A percentile compares a stretch with the other conserved stretches of the same genome.
Evolutionary conservation across 345 rosid genomes (phyloP).

Genomic region (Raphanus raphanistrum): DNA sequence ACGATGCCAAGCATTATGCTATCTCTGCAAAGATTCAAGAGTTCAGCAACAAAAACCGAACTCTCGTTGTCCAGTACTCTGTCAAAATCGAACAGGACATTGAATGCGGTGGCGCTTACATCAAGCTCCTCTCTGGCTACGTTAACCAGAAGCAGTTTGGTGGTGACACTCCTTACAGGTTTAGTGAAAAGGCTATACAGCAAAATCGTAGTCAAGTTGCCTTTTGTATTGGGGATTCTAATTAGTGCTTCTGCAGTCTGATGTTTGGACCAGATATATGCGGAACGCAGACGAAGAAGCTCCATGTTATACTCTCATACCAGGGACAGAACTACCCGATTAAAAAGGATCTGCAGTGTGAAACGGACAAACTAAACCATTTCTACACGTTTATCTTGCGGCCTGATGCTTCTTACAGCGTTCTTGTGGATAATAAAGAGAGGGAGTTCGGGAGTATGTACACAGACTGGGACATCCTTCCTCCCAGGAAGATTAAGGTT

Average conservation of each 20-base stretch:
- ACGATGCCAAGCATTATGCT: conserved; percentile 82
- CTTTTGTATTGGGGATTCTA: conserved; percentile 9
- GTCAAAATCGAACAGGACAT: conserved; percentile 87
- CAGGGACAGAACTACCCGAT: conserved; percentile 95
- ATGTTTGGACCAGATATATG: conserved; percentile 99
- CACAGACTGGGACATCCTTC: conserved; percentile 94
- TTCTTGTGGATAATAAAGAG: conserved; percentile 82
- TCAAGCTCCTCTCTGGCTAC: conserved; percentile 89
- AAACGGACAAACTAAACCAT: conserved; percentile 88
- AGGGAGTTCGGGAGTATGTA: conserved; percentile 92
- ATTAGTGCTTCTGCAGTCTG: conserved; percentile 51
- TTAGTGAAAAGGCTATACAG: not conserved
- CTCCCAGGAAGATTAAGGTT: conserved; percentile 77
- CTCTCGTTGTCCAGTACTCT: conserved; percentile 86
- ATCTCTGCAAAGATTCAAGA: conserved; percentile 91
- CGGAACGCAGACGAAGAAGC: conserved; percentile 87
- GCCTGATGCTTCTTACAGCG: conserved; percentile 86
- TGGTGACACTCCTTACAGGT: conserved; percentile 99
- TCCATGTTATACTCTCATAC: conserved; percentile 81
- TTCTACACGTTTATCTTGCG: conserved; percentile 92
- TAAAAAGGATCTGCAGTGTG: conserved; percentile 87
- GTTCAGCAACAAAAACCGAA: conserved; percentile 79
- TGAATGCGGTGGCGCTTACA: conserved; percentile 96
- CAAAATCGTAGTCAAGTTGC: not conserved
- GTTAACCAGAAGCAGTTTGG: conserved; percentile 98